Conservation (phyloP, 352 stramenopile genomes). For the Phytophthora melonis region DNA sequence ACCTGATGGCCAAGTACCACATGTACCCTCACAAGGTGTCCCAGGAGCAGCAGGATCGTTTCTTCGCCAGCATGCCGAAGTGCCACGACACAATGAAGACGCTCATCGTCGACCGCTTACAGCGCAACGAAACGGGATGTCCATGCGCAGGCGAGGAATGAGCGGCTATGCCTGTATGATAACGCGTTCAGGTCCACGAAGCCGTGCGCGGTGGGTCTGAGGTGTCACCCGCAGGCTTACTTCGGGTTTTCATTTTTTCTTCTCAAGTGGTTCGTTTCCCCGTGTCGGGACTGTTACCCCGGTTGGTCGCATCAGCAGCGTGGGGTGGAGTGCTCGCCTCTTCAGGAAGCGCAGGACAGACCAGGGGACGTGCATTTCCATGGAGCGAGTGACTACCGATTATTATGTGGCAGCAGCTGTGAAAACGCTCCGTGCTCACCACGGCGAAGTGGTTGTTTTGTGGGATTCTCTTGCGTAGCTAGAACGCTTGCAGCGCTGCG, state of each 20-base stretch:
- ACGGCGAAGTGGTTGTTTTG: conserved; percentile 25
- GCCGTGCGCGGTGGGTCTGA: neutral
- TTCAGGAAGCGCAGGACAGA: conserved; percentile 12
- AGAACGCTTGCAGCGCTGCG: conserved; percentile 20
- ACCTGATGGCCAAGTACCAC: conserved; percentile 83
- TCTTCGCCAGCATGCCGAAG: conserved; percentile 72
- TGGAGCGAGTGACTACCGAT: conserved; percentile 34
- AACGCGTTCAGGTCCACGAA: conserved; percentile 2
- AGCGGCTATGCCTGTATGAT: conserved; percentile 7
- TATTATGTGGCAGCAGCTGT: conserved; percentile 44
- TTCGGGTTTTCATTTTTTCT: conserved; percentile 33
- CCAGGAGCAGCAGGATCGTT: conserved; percentile 64
- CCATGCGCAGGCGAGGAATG: conserved; percentile 35
- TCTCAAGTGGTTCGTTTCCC: conserved; percentile 27
- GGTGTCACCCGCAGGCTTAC: conserved; percentile 2
- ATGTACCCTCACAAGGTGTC: conserved; percentile 80
- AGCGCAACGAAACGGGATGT: conserved; percentile 38
- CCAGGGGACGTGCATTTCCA: conserved; percentile 20
- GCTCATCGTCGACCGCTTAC: conserved; percentile 60
- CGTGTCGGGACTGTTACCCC: conserved; percentile 7
- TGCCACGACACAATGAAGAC: conserved; percentile 72
- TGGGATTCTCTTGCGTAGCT: conserved; percentile 11
- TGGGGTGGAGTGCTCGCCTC: neutral
- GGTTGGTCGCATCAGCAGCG: conserved; percentile 12
- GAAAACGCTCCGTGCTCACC: conserved; percentile 40